phyloP scores from a whole-genome alignment of 2,329 filamentous ascomycete species.

The Metarhizium anisopliae region DNA sequence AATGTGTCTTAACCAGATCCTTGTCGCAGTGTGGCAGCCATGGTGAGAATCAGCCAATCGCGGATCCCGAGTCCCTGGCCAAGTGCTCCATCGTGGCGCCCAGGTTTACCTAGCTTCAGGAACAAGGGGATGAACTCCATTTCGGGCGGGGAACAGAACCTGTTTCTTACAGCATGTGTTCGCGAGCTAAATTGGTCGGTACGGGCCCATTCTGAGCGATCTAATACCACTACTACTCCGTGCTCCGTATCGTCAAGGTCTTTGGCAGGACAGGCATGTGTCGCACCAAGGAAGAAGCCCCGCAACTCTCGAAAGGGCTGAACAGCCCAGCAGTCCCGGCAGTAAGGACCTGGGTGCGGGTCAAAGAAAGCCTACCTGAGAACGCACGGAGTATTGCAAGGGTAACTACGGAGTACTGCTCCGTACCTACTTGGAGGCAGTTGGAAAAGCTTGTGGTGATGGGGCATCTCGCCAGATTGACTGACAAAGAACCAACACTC shows the following conservation, averaged over 20 bases:
- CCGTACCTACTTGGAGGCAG: too few relatives aligned
- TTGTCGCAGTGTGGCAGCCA: neutral
- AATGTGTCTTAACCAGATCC: neutral
- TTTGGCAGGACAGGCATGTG: neutral
- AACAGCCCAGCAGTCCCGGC: neutral
- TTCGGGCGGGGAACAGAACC: too few relatives aligned
- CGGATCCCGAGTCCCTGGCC: neutral
- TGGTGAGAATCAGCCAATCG: neutral
- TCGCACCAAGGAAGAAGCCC: conserved; percentile 2
- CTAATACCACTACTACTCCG: neutral
- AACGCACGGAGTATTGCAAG: too few relatives aligned
- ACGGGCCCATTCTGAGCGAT: neutral
- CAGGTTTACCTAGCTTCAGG: neutral
- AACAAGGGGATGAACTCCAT: neutral
- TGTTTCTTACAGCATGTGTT: neutral
- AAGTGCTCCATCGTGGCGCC: neutral
- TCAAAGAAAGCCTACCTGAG: too few relatives aligned
- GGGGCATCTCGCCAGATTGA: too few relatives aligned
- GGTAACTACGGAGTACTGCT: too few relatives aligned
- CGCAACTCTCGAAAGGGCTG: too few relatives aligned
- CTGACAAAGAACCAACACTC: too few relatives aligned
- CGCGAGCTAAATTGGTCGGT: neutral
- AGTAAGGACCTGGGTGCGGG: too few relatives aligned
- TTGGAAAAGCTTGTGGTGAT: too few relatives aligned
- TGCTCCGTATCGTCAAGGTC: neutral